Conservation (phyloP, 352 stramenopile species). For the Phytophthora citricola region DNA sequence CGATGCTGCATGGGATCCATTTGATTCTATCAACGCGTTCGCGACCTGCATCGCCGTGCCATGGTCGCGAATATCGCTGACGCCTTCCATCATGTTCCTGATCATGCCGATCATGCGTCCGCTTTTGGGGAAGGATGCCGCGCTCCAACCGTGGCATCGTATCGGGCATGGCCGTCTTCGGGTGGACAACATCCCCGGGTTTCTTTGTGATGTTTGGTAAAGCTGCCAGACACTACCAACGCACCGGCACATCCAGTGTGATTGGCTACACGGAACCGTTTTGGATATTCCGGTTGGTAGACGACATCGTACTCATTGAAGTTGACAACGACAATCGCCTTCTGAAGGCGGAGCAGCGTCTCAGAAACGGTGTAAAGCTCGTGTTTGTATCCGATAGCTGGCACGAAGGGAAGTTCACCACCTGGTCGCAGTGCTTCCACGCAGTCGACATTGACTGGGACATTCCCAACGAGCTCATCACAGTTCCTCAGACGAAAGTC, state of each 20-base stretch:
- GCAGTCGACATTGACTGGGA: constrained; percentile 16
- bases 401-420: constrained; percentile 16
- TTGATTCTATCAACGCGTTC: background rate
- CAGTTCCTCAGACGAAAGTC: constrained; percentile 13
- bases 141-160: constrained; percentile 1
- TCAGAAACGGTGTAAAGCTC: constrained; percentile 15
- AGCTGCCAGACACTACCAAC: constrained; percentile 6
- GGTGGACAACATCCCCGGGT: constrained; percentile 12
- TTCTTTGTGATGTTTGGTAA: constrained; percentile 16
- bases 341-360: constrained; percentile 2
- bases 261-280: background rate
- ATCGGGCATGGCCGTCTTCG: constrained; percentile 11
- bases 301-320: constrained; percentile 7
- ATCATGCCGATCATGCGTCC: background rate
- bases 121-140: constrained; percentile 5
- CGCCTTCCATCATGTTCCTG: constrained; percentile 5
- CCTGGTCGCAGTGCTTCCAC: too few relatives aligned
- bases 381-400: constrained; percentile 14
- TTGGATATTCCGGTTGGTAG: background rate
- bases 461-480: background rate
- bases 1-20: constrained; percentile 3
- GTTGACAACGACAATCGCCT: constrained; percentile 1
- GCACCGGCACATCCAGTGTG: background rate
- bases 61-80: constrained; percentile 14
- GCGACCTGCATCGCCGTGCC: constrained; percentile 1